Evolutionary conservation across 2,329 filamentous ascomycete genomes (phyloP).

Genomic region (Blastomyces silverae): DNA sequence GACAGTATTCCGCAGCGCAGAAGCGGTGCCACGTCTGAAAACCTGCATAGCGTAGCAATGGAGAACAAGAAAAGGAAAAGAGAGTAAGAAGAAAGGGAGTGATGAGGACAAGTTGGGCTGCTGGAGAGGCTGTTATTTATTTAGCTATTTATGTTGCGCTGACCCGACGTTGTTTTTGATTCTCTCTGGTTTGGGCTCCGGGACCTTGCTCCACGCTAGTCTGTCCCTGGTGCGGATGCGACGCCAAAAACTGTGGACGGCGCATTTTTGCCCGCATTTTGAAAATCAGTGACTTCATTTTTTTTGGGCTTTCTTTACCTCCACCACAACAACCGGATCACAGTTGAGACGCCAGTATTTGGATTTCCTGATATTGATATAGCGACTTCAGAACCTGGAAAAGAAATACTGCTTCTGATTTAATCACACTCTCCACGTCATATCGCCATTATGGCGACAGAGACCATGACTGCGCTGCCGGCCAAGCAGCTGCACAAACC

Average conservation of each 20-base stretch:
- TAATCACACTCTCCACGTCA: neutral
- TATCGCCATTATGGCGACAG: constrained; percentile 50
- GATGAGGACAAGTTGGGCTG: constrained; percentile 15
- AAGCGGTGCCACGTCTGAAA: constrained; percentile 65
- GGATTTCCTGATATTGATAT: neutral
- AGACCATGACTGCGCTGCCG: constrained; percentile 53
- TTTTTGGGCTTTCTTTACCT: too few species aligned
- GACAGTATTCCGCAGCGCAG: constrained; percentile 60
- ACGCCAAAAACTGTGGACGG: neutral
- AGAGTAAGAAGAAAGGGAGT: constrained; percentile 16
- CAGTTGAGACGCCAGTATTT: neutral
- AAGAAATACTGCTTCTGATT: neutral
- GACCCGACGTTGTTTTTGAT: neutral
- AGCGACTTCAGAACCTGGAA: neutral
- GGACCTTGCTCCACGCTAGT: neutral
- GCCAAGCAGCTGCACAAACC: constrained; percentile 47
- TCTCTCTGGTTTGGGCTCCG: neutral
- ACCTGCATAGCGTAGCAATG: constrained; percentile 62
- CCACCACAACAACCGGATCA: neutral
- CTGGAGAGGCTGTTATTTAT: constrained; percentile 3
- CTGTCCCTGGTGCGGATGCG: neutral
- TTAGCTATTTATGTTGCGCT: neutral
- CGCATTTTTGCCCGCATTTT: neutral
- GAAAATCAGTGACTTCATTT: neutral
- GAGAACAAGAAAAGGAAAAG: constrained; percentile 22